A percentile compares a stretch with the other conserved stretches of the same genome.
phyloP scores from a whole-genome alignment of 2,329 filamentous ascomycete genomes.

The Leptographium procerum region DNA sequence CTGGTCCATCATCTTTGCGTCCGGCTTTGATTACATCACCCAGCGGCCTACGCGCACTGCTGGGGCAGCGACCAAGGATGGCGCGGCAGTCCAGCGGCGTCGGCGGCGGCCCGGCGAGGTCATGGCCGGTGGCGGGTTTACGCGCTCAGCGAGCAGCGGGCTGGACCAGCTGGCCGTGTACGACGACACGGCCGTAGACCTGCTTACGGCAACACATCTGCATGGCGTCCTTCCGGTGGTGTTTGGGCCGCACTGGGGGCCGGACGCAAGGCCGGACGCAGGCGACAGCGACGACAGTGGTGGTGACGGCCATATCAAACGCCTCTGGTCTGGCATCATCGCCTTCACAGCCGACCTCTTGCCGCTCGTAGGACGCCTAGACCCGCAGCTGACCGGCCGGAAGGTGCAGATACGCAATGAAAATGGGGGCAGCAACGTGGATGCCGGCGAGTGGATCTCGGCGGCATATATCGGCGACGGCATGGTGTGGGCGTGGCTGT shows the following conservation, averaged over 20 bases:
- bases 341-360: conserved; percentile 32
- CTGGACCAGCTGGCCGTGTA: no score
- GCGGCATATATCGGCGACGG: conserved; percentile 41
- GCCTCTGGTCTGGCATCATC: conserved; percentile 43
- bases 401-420: not conserved
- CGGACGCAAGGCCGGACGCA: conserved; percentile 9
- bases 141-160: no score
- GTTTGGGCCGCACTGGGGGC: conserved; percentile 27
- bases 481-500: conserved; percentile 43
- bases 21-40: conserved; percentile 41
- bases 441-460: conserved; percentile 36
- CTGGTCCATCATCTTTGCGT: conserved; percentile 36
- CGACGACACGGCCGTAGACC: no score
- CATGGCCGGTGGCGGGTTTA: conserved; percentile 45
- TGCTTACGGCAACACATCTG: no score
- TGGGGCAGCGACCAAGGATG: no score
- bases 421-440: not conserved
- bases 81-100: no score
- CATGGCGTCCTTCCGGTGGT: no score
- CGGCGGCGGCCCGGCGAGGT: conserved; percentile 25
- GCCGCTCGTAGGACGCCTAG: conserved; percentile 38
- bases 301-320: no score
- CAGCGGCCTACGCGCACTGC: conserved; percentile 26
- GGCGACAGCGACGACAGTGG: conserved; percentile 22
- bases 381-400: conserved; percentile 19